These are phyloP conservation scores for Aciculosporium take DNA, from an alignment of 2,329 filamentous ascomycete genomes.

Conservation along the genomic window DNA sequence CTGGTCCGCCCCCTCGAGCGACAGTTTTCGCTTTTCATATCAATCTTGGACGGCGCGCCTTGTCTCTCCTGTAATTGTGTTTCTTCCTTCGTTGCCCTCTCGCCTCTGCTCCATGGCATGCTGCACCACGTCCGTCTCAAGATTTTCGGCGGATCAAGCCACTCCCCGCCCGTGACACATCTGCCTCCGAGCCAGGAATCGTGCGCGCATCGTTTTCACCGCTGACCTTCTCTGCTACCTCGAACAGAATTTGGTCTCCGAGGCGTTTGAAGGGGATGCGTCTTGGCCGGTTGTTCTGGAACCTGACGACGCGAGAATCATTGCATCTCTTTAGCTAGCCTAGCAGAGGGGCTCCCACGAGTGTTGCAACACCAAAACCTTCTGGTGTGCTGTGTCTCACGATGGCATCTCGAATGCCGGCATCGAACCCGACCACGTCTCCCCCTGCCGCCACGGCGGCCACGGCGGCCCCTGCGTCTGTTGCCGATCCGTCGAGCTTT, in stretches of 20 bases:
- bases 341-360: background rate
- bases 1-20: background rate
- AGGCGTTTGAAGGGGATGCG: background rate
- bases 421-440: background rate
- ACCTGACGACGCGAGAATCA: background rate
- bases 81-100: background rate
- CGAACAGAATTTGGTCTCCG: background rate
- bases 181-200: background rate
- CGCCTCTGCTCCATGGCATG: background rate
- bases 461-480: constrained; percentile 2
- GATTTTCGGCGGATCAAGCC: background rate
- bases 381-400: background rate
- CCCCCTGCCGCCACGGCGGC: constrained; percentile 8
- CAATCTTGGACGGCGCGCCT: constrained; percentile 1
- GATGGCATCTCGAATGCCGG: constrained; percentile 5
- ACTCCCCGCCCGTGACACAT: background rate
- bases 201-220: background rate
- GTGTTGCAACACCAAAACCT: background rate
- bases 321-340: background rate
- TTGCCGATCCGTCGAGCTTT: background rate
- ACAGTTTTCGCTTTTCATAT: background rate
- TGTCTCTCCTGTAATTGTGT: background rate
- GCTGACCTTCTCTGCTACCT: background rate
- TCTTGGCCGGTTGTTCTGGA: background rate
- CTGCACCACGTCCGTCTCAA: background rate